Conservation (phyloP, 768 basidiomycete species). For the Astraeus odoratus region DNA sequence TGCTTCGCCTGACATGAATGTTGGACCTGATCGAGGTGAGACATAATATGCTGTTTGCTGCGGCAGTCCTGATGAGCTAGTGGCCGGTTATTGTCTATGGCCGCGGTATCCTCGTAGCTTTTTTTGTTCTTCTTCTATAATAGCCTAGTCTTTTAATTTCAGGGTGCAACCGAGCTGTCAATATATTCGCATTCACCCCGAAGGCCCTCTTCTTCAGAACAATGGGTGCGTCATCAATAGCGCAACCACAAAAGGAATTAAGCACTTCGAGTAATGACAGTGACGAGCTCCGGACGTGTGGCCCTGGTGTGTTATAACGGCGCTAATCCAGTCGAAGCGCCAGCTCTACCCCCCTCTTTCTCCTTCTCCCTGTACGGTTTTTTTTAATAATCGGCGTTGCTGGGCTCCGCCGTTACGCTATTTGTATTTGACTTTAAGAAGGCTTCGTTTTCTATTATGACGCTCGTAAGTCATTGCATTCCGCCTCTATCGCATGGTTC, state of each 20-base stretch:
- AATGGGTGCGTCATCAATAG: constrained; percentile 14
- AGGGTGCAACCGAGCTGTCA: constrained; percentile 1
- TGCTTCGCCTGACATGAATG: background rate
- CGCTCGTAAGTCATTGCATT: constrained; percentile 13
- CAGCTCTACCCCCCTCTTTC: constrained; percentile 4
- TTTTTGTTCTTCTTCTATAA: constrained; percentile 15
- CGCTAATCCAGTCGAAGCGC: background rate
- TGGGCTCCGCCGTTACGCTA: constrained; percentile 36
- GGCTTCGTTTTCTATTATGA: constrained; percentile 11
- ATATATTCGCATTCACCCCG: constrained; percentile 2
- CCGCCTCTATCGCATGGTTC: background rate
- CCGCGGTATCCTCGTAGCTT: constrained; percentile 10
- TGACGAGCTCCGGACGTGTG: constrained; percentile 8
- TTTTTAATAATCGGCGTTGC: constrained; percentile 33
- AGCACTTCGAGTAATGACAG: constrained; percentile 1
- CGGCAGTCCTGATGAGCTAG: constrained; percentile 3
- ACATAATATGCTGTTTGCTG: constrained; percentile 18
- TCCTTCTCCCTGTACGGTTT: constrained; percentile 10
- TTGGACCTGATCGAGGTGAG: constrained; percentile 27
- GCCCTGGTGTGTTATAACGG: constrained; percentile 15
- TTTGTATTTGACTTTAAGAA: constrained; percentile 7
- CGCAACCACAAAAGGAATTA: constrained; percentile 8
- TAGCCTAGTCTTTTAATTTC: background rate
- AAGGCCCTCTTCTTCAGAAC: constrained; percentile 10
- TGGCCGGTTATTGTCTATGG: constrained; percentile 19